Conservation (phyloP, 257 asterid species). For the Solanum tarapatanum region DNA sequence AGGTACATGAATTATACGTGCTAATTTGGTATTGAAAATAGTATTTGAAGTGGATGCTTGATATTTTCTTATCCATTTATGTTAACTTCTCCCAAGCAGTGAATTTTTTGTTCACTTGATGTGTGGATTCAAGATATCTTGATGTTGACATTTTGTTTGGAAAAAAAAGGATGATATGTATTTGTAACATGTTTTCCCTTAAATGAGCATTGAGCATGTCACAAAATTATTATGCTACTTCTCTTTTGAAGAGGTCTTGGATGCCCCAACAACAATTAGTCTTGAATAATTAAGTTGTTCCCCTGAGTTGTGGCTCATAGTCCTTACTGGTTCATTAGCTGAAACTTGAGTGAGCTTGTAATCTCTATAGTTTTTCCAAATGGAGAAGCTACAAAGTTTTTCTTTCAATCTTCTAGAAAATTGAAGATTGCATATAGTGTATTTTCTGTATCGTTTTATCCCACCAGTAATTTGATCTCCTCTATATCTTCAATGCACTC, state of each 20-base stretch:
- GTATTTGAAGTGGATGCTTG: background rate
- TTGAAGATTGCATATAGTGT: background rate
- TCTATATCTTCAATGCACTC: background rate
- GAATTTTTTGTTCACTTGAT: background rate
- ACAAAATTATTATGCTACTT: background rate
- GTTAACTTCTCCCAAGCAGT: too few species aligned
- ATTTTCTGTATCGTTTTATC: background rate
- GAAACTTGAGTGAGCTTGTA: background rate
- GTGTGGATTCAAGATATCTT: background rate
- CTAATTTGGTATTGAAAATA: background rate
- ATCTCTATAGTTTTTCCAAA: background rate
- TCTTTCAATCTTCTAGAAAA: background rate
- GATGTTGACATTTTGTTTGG: background rate
- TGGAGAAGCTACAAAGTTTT: background rate
- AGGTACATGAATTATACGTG: background rate
- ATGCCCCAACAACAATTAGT: background rate
- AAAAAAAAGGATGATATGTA: background rate
- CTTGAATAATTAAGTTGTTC: background rate
- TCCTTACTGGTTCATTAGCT: background rate
- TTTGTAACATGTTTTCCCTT: background rate
- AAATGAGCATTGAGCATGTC: background rate
- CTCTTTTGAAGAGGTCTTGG: background rate
- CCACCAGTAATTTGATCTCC: background rate
- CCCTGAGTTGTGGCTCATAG: background rate
- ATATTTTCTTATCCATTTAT: too few species aligned